Base-by-base conservation (phyloP, 1,284 basidiomycete genomes). In the Ceratobasidium sp. region DNA sequence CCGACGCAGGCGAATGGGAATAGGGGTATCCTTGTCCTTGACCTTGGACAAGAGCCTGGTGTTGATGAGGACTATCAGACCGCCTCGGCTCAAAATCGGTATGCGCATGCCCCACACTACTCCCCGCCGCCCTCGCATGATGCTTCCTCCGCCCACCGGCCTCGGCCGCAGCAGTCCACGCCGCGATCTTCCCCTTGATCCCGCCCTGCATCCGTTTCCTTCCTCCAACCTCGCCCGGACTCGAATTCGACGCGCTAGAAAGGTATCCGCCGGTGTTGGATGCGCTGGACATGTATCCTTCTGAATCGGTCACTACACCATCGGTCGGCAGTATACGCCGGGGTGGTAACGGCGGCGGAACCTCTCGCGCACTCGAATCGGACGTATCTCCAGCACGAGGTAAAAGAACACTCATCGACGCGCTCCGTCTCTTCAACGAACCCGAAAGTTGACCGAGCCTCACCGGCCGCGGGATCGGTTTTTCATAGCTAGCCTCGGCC, bases 161-260 rank as follows among this genome's bases (percentile, higher is more conserved):
- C 71, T 82, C 76, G 73, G 81, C 80, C 12, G 85, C 84, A 15
- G 87, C 83, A 23, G 87, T 87, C 88, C 88, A 90, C 4, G 88
- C 89, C 39, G 89, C 87, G 51, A 91, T 85, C 58, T 87, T 86
- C 20, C 87, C 88, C 77, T 87, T 88, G 78, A 90, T 77, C 53
- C 73, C 73, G 13, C 51, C 70, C 56, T 63, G 49, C 28, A 63
- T 42, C 23, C 73, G 39, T 28, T 63, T 56, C 15, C 63, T 51
- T 15, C 73, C 33, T 4, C 33, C 73, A 6, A 42, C 53, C 9
- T 53, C 51, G 7, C 33, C 63, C 42, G 46, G 33, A n/a, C n/a
- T 23, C 20, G 53, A n/a, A 26, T 26, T 28, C 3, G 66, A 51
- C 15, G 63, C 42, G 23, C 44, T 39, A n/a, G 69, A 71, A 33